Evolutionary conservation across 164 flowering plant genomes (phyloP), one percentile per base, ranked within the genome.

Genomic region (Macadamia tetraphylla): DNA sequence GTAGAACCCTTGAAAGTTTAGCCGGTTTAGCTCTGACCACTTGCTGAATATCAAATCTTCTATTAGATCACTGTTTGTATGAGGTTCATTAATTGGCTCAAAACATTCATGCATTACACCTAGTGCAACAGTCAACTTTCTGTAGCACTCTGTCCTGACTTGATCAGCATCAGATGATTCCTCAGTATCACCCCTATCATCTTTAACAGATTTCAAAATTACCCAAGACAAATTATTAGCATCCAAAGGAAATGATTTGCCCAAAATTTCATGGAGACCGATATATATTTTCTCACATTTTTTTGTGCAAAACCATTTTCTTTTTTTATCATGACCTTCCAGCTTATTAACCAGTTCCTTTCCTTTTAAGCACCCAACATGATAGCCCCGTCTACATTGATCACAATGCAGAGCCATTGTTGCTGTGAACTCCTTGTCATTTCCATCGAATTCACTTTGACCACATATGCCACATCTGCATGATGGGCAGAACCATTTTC

Each of bases 351-450:
- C 18, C 35, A 7, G 23, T 8, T 75, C 81, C 62, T 69, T 75
- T 59, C 70, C 64, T 57, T 62, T 78, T 66, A 87, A 69, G 81
- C 99, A 94, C 1, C 80, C 73, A 66, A 72, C 65, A 67, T 94
- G 99, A 86, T 84, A 94, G 78, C 78, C 82, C 55, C 58, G 86
- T 70, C 81, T 81, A 67, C 99, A 94, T 69, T 92, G 97, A 75
- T 73, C 58, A 71, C 99, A 92, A 53, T 48, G 78, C 17, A 81
- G 68, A 69, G 80, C 5, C 52, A 69, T 61, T n/a, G 56, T 63
- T 43, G 76, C 86, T 23, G 67, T 63, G 53, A 58, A 48, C 23
- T 70, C 65, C 60, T 61, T 77, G 14, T 23, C 44, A 30, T 62
- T 78, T 48, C 60, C 73, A 64, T 73, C 66, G 49, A 75, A 67